Evolutionary conservation across 164 flowering plant genomes (phyloP), one percentile per base, ranked within the genome.

Genomic region (Hamamelis virginiana): DNA sequence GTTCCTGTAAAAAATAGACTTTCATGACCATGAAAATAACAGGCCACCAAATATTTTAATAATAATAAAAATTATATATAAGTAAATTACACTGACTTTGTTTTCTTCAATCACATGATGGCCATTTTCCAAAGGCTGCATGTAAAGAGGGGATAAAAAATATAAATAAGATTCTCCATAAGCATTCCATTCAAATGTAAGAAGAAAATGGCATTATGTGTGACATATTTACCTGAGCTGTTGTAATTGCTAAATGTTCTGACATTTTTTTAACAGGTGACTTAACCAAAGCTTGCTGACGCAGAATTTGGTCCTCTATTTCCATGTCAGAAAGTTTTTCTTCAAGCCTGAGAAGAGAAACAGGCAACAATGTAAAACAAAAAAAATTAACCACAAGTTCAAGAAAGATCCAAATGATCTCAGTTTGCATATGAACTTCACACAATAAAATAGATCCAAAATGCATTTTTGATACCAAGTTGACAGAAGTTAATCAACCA

Each of bases 271-370:
- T 57, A 16, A 55, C 22, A 60, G 83, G 67, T 19, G 80, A 64
- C 18, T 43, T 78, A 5, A 57, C 1, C 13, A 77, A 25, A 46
- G 81, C 72, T 69, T 84, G 80, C 50, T 76, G 80, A 8, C 85
- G 73, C 38, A 76, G 70, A 70, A 82, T 55, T 71, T 85, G 83
- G 51, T 80, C 77, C 75, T 81, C 85, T 9, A 75, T 62, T 74
- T 85, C 87, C 80, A 85, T 71, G 71, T 85, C 83, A 60, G 81
- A 78, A 22, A 83, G 69, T 65, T 80, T 85, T 69, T 85, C 89
- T 69, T 85, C 81, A 48, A 85, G 85, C 53, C 89, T 85, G 78
- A 68, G 15, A 48, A 62, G 27, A 48, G 53, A 26, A 33, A 66
- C n/a, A 43, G 28, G 38, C 44, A 71, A 65, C 4, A 16, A 48